Evolutionary conservation across 495 filamentous ascomycete species (phyloP), one percentile per base, ranked within the genome.

Genomic region (Baudoinia panamericana): DNA sequence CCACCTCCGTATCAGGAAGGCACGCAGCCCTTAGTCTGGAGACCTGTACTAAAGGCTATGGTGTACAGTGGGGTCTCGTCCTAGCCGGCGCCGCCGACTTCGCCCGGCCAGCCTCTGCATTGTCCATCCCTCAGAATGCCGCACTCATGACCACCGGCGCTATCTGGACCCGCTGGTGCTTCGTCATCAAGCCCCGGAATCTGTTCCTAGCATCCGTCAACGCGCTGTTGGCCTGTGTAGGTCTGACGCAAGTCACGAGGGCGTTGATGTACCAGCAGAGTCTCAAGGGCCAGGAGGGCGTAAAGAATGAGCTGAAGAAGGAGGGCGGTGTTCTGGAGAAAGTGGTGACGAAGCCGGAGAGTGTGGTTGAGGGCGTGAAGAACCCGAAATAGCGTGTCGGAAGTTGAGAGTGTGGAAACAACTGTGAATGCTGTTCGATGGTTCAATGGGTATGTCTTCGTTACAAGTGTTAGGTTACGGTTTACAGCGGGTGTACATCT

Each of bases 91-190:
- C 92, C 63, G 73, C 82, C 49, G 90, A 97, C 66, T 83, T 97
- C 62, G 70, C 74, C 42, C 85, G 90, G 43, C 90, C 90, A n/a
- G 82, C 83, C 31, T 82, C 87, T 57, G 80, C 78, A 57, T 83
- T 97, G 45, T 94, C 87, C 23, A 66, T 94, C 13, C 84, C 81
- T 12, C 87, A 94, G 64, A 97, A 96, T 65, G 62, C 62, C 31
- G 90, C 90, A 19, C 72, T 97, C 28, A 84, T 76, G 46, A 70
- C 73, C 38, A 97, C 90, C n/a, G 90, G 90, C 38, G 60, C 74
- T 29, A 97, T 97, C 69, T 97, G 90, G 90, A 97, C 90, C 20
- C 75, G 90, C 24, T 97, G 90, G 90, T 97, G 90, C 68, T 70
- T 94, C 60, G 80, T 97, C 57, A 97, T 97, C 65, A 86, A 77